Conservation (phyloP, 371 early-diverging fungal species). For the Encephalitozoon romaleae region DNA sequence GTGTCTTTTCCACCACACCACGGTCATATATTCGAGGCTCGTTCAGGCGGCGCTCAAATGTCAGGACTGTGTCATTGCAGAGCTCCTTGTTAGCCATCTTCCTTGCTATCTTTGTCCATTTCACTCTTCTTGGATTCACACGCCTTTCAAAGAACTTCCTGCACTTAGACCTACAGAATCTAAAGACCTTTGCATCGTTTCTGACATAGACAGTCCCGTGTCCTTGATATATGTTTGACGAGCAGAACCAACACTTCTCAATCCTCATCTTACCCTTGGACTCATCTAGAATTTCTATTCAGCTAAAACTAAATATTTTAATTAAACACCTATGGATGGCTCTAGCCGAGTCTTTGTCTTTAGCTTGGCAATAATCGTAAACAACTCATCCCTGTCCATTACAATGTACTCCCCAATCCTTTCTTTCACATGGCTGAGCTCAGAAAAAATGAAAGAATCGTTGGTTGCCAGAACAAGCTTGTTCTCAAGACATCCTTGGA, state of each 20-base stretch:
- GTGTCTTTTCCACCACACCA: conserved; percentile 73
- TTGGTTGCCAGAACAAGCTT: neutral
- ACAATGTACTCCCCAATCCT: neutral
- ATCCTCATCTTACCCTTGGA: conserved; percentile 69
- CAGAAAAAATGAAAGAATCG: neutral
- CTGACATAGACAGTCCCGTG: conserved; percentile 94
- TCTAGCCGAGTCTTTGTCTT: neutral
- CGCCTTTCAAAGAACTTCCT: conserved; percentile 96
- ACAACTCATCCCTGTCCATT: neutral
- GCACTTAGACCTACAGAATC: conserved; percentile 96
- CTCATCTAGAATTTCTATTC: neutral
- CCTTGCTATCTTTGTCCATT: conserved; percentile 97
- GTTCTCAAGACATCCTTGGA: neutral
- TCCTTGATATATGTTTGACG: conserved; percentile 89
- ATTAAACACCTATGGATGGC: neutral
- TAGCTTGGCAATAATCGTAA: neutral
- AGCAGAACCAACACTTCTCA: conserved; percentile 98
- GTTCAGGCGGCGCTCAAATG: conserved; percentile 90
- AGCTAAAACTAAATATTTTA: neutral
- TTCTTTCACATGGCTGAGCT: neutral
- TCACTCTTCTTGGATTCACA: conserved; percentile 93
- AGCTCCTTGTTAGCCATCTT: conserved; percentile 90
- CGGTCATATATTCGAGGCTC: conserved; percentile 87
- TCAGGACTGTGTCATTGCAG: conserved; percentile 65
- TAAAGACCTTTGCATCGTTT: conserved; percentile 86